These are phyloP conservation scores for Camptophora hylomeconis DNA, from an alignment of 2,329 filamentous ascomycete species.

Conservation along the genomic window DNA sequence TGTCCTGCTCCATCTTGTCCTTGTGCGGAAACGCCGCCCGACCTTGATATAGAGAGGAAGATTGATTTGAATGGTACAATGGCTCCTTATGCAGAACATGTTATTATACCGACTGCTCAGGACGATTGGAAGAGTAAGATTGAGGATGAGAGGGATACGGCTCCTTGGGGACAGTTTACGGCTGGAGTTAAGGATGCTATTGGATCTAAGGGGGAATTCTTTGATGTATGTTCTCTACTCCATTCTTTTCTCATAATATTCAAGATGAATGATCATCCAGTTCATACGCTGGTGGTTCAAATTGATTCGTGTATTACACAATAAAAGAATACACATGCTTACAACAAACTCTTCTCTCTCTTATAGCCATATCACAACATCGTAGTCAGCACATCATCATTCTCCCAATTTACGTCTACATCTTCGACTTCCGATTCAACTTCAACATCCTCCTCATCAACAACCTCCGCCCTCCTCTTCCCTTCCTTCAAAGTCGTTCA, in stretches of 20 bases:
- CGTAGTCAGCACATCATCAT: constrained; percentile 62
- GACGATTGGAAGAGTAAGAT: constrained; percentile 73
- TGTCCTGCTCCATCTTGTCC: constrained; percentile 68
- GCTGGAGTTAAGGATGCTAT: constrained; percentile 57
- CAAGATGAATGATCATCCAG: too few relatives aligned
- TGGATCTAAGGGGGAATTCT: constrained; percentile 51
- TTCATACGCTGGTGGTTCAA: too few relatives aligned
- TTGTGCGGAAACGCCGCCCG: constrained; percentile 59
- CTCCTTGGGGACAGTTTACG: constrained; percentile 35
- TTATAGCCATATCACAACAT: constrained; percentile 70
- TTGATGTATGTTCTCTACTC: constrained; percentile 56
- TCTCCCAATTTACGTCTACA: constrained; percentile 32
- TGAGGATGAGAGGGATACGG: constrained; percentile 56
- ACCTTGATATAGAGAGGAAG: constrained; percentile 61
- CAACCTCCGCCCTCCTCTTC: constrained; percentile 56
- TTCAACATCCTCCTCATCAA: constrained; percentile 25
- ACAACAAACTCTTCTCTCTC: too few relatives aligned
- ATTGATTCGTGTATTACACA: too few relatives aligned
- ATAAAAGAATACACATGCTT: too few relatives aligned
- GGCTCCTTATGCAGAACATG: constrained; percentile 64
- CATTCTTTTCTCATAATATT: too few relatives aligned
- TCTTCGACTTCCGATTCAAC: constrained; percentile 16
- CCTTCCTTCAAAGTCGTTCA: constrained; percentile 74
- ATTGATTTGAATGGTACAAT: constrained; percentile 64
- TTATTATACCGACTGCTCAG: constrained; percentile 70